These are phyloP conservation scores for Nematocida homosporus DNA, from an alignment of 371 early-diverging fungal genomes.

Conservation along the genomic window DNA sequence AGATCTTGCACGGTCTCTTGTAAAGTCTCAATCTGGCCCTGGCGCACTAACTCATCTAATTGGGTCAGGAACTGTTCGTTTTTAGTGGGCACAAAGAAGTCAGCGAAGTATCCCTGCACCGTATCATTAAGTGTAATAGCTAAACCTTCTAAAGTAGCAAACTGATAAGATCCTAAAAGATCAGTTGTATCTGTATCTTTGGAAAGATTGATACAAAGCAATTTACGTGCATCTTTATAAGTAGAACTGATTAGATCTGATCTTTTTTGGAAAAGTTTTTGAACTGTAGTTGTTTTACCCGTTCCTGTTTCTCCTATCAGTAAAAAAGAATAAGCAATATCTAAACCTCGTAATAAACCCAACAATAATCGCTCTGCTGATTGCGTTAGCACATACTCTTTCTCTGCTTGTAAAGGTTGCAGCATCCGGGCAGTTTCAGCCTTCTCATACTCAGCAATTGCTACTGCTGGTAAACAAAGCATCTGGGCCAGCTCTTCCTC, in stretches of 20 bases:
- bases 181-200: slow-evolving; percentile 94
- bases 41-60: slow-evolving; percentile 6
- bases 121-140: slow-evolving; percentile 38
- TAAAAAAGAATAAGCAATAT: slow-evolving; percentile 70
- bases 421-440: background rate
- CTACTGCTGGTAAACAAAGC: slow-evolving; percentile 26
- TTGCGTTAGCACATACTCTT: slow-evolving; percentile 43
- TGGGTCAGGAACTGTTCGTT: slow-evolving; percentile 27
- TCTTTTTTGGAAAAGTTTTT: slow-evolving; percentile 76
- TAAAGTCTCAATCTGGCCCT: slow-evolving; percentile 9
- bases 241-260: slow-evolving; percentile 67
- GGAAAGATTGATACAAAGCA: slow-evolving; percentile 78
- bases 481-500: slow-evolving; percentile 16
- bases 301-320: slow-evolving; percentile 97
- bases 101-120: slow-evolving; percentile 50
- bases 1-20: slow-evolving; percentile 15
- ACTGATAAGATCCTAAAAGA: slow-evolving; percentile 74
- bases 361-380: slow-evolving; percentile 20
- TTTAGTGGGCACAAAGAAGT: slow-evolving; percentile 17
- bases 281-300: slow-evolving; percentile 95
- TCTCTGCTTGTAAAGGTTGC: background rate
- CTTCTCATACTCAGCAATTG: background rate
- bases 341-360: background rate
- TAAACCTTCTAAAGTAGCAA: slow-evolving; percentile 56
- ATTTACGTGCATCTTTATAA: slow-evolving; percentile 70